Conservation (phyloP, 352 stramenopile genomes). For the Phytopythium cucurbitacearum region DNA sequence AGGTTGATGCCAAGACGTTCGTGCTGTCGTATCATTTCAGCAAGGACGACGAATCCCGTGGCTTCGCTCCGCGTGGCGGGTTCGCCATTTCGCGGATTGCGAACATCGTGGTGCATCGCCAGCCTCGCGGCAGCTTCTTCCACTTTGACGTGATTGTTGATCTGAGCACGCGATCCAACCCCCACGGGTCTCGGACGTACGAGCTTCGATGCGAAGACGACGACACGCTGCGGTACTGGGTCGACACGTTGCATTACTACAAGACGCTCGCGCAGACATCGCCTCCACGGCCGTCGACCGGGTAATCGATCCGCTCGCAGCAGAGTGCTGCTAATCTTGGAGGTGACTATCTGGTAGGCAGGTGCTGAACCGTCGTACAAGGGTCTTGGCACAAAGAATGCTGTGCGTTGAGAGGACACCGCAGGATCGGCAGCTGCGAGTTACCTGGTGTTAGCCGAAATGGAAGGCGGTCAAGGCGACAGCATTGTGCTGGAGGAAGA, state of each 20-base stretch:
- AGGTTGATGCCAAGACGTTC: slow-evolving; percentile 61
- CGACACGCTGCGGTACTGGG: slow-evolving; percentile 54
- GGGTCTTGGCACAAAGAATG: too few species aligned
- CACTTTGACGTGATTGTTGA: slow-evolving; percentile 71
- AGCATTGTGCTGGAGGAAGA: slow-evolving; percentile 93
- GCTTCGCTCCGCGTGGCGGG: slow-evolving; percentile 55
- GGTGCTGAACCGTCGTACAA: too few species aligned
- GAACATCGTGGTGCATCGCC: slow-evolving; percentile 45
- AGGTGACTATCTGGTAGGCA: too few species aligned
- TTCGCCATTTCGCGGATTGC: slow-evolving; percentile 55
- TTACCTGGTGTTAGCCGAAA: slow-evolving; percentile 6
- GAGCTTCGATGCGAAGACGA: slow-evolving; percentile 59
- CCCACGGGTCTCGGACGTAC: slow-evolving; percentile 57
- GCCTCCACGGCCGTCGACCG: slow-evolving; percentile 31
- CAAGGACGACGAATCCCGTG: slow-evolving; percentile 51
- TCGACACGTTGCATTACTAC: slow-evolving; percentile 68
- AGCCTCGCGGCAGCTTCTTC: slow-evolving; percentile 34
- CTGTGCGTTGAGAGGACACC: too few species aligned
- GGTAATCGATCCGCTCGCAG: slow-evolving; percentile 8
- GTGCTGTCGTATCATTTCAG: slow-evolving; percentile 70
- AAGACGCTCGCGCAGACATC: slow-evolving; percentile 41
- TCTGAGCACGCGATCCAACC: slow-evolving; percentile 56
- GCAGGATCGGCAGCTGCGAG: not conserved
- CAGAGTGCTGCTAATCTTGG: too few species aligned
- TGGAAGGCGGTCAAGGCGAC: slow-evolving; percentile 51